Evolutionary conservation across 345 rosid genomes (phyloP).

Genomic region (Lagerstroemia speciosa): DNA sequence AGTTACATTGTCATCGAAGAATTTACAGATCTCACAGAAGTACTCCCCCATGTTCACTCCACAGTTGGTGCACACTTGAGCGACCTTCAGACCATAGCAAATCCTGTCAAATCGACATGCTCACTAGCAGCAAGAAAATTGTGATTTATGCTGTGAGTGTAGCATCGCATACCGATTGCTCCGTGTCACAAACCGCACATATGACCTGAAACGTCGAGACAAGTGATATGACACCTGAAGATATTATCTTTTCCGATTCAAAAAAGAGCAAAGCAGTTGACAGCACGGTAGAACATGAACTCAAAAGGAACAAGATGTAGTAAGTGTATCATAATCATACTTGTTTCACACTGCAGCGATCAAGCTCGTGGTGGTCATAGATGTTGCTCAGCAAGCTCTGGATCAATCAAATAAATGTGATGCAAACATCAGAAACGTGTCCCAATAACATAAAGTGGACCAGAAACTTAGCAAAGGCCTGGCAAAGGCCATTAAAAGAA

Average conservation of each 20-base stretch:
- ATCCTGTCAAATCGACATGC: constrained; percentile 1
- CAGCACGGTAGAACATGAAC: background rate
- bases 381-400: constrained; percentile 59
- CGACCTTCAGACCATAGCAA: constrained; percentile 33
- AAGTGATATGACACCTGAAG: constrained; percentile 6
- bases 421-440: background rate
- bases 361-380: constrained; percentile 64
- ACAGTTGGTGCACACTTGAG: constrained; percentile 81
- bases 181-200: constrained; percentile 91
- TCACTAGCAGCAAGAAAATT: constrained; percentile 1
- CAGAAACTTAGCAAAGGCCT: too few relatives aligned
- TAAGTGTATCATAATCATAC: constrained; percentile 19
- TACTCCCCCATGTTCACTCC: constrained; percentile 97
- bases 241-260: background rate
- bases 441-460: background rate
- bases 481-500: too few relatives aligned
- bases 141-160: constrained; percentile 8
- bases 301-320: background rate
- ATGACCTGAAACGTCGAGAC: constrained; percentile 45
- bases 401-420: constrained; percentile 8
- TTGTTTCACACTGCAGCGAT: constrained; percentile 70
- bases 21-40: constrained; percentile 77
- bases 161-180: constrained; percentile 65
- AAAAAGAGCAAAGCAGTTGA: background rate
- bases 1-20: constrained; percentile 85